A percentile compares a stretch with the other conserved stretches of the same genome.
These are phyloP conservation scores for Symbiotaphrina buchneri DNA, from an alignment of 495 filamentous ascomycete species.

Conservation along the genomic window DNA sequence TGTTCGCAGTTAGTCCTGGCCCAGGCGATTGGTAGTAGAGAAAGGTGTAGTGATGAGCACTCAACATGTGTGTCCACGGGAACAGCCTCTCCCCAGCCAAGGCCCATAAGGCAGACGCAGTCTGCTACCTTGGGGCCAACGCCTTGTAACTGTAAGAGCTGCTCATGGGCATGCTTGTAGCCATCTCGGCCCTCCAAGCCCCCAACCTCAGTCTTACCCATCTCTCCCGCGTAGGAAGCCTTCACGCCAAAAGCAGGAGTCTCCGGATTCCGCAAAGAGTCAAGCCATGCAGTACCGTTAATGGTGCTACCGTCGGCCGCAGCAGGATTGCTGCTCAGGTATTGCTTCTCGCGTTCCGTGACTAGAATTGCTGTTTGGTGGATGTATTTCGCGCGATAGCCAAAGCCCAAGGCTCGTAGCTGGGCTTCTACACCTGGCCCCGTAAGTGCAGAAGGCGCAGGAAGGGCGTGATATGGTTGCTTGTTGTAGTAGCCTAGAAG, in stretches of 20 bases:
- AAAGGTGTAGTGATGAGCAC: conserved; percentile 6
- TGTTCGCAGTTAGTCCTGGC: conserved; percentile 7
- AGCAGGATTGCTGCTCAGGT: too few species aligned
- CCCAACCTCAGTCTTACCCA: too few species aligned
- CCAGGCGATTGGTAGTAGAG: background rate
- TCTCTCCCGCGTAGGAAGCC: conserved; percentile 20
- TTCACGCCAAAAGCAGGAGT: conserved; percentile 31
- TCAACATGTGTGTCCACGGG: conserved; percentile 85
- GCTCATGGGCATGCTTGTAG: conserved; percentile 65
- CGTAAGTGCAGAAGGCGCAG: conserved; percentile 45
- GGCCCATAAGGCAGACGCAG: conserved; percentile 88
- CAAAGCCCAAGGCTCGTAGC: conserved; percentile 71
- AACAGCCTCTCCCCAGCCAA: conserved; percentile 91
- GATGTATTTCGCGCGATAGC: conserved; percentile 85
- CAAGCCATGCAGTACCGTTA: conserved; percentile 75
- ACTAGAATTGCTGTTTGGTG: conserved; percentile 64
- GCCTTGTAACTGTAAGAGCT: conserved; percentile 53
- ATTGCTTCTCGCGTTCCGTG: too few species aligned
- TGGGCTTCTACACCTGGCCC: conserved; percentile 47
- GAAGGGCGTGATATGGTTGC: conserved; percentile 71
- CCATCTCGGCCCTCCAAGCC: conserved; percentile 39
- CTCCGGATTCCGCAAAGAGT: conserved; percentile 53
- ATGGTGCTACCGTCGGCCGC: conserved; percentile 32
- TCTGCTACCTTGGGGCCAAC: conserved; percentile 95
- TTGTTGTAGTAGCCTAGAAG: conserved; percentile 47